Evolutionary conservation across 1,139 yeast species (phyloP), one percentile per base, ranked within the genome.

Genomic region (Pichia sp.): DNA sequence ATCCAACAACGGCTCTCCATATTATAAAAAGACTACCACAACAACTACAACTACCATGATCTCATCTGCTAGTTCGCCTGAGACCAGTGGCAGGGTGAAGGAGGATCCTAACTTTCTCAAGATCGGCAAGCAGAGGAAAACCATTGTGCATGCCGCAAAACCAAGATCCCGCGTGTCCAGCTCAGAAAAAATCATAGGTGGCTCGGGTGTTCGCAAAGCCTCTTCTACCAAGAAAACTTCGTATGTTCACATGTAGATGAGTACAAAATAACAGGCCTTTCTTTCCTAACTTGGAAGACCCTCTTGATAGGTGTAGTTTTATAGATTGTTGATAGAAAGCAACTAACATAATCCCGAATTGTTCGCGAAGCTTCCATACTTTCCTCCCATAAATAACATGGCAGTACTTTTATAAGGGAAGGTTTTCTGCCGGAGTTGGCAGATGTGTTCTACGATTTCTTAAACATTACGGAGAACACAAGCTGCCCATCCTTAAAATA

Each of bases 161-260:
- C 56, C 55, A 50, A 63, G 58, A 54, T 54, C 52, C 29, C 62
- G 48, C 53, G 64, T 58, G 16, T 54, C 63, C 7, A 63, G 62
- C 41, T 51, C 55, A 14, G 72, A 69, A 16, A 68, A 66, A 53
- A 58, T 69, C 17, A 62, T 69, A 27, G 73, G 72, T 1, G 65
- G 59, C 38, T 64, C 68, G 4, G 72, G 72, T 12, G 64, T 69
- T n/a, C 73, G 75, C 55, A 73, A 72, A 50, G 48, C 46, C 4
- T 69, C 75, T 9, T 67, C 68, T 17, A 61, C 61, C 5, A 64
- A 62, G 49, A 64, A 67, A 49, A 51, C 60, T 6, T 44, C 47
- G 10, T 50, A 61, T 14, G 48, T 59, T n/a, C 60, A 56, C 30
- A 41, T 58, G 43, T 64, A 50, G 44, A 27, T 27, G 29, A 27